Percentiles rank a stretch among this genome's conserved stretches.
These are phyloP conservation scores for Zancudomyces culisetae DNA, from an alignment of 371 early-diverging fungal species.

Conservation along the genomic window DNA sequence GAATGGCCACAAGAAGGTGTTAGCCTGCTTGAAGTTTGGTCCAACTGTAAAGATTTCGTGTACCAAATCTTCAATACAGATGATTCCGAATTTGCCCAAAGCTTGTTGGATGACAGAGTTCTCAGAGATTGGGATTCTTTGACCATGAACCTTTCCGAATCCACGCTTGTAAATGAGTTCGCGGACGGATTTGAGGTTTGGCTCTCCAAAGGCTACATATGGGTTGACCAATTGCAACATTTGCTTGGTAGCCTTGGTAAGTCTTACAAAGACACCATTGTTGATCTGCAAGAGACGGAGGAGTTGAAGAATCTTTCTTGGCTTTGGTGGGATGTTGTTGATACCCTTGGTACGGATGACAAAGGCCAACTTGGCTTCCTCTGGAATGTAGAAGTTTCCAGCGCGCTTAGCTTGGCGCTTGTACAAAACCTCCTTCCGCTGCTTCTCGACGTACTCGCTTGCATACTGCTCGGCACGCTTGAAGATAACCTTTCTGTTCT, in stretches of 20 bases:
- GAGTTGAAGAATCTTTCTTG: slow-evolving; percentile 96
- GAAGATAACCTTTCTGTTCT: slow-evolving; percentile 85
- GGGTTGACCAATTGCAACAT: slow-evolving; percentile 97
- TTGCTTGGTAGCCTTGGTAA: slow-evolving; percentile 96
- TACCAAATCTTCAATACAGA: slow-evolving; percentile 97
- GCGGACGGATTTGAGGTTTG: slow-evolving; percentile 96
- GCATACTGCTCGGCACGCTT: slow-evolving; percentile 93
- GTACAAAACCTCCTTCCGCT: slow-evolving; percentile 72
- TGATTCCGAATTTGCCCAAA: slow-evolving; percentile 91
- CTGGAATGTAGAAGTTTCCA: slow-evolving; percentile 89
- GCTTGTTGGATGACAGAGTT: slow-evolving; percentile 87
- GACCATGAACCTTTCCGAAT: slow-evolving; percentile 91
- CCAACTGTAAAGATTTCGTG: slow-evolving; percentile 98
- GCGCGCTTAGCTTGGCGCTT: slow-evolving; percentile 78
- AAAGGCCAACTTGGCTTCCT: slow-evolving; percentile 94
- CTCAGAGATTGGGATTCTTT: slow-evolving; percentile 90
- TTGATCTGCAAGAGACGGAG: slow-evolving; percentile 98
- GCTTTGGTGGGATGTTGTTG: slow-evolving; percentile 98
- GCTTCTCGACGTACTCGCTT: slow-evolving; percentile 80
- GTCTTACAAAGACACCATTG: slow-evolving; percentile 94
- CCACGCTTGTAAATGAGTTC: slow-evolving; percentile 99
- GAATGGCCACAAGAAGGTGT: slow-evolving; percentile 99
- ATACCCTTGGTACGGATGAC: slow-evolving; percentile 94
- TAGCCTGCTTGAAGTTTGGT: slow-evolving; percentile 92
- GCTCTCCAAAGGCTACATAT: slow-evolving; percentile 93